Evolutionary conservation across 1,139 yeast species (phyloP).

Genomic region (Meyerozyma guilliermondii): DNA sequence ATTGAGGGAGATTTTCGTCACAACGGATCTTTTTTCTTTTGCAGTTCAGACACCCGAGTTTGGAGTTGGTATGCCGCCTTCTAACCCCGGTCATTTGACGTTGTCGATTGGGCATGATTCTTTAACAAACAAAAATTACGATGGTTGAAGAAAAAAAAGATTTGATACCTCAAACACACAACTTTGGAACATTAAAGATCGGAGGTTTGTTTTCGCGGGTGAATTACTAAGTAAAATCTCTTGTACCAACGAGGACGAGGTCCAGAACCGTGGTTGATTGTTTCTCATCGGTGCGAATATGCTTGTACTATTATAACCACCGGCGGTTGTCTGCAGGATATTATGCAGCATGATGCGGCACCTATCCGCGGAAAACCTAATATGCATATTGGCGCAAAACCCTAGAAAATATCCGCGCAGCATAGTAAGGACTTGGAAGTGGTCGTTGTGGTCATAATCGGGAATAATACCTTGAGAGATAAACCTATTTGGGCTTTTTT

Average conservation of each 20-base stretch:
- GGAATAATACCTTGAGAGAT: no score
- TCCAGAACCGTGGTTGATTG: not conserved
- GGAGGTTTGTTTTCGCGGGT: not conserved
- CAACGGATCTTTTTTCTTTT: conserved; percentile 43
- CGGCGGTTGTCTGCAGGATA: not conserved
- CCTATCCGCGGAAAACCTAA: not conserved
- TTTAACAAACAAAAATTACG: not conserved
- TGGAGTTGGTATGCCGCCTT: conserved; percentile 39
- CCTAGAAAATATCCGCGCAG: not conserved
- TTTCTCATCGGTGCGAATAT: not conserved
- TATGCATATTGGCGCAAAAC: not conserved
- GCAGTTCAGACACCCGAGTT: conserved; percentile 40
- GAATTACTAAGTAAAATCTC: not conserved
- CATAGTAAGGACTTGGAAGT: not conserved
- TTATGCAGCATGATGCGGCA: not conserved
- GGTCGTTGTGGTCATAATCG: no score
- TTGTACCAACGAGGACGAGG: not conserved
- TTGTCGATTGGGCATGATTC: not conserved
- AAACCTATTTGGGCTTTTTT: no score
- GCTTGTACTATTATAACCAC: not conserved
- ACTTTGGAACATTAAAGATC: not conserved
- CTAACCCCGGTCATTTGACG: conserved; percentile 9
- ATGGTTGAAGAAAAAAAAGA: not conserved
- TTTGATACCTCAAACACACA: not conserved
- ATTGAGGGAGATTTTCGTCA: conserved; percentile 40